These are phyloP conservation scores for Fusarium musae DNA, from an alignment of 2,329 filamentous ascomycete genomes.

Conservation along the genomic window DNA sequence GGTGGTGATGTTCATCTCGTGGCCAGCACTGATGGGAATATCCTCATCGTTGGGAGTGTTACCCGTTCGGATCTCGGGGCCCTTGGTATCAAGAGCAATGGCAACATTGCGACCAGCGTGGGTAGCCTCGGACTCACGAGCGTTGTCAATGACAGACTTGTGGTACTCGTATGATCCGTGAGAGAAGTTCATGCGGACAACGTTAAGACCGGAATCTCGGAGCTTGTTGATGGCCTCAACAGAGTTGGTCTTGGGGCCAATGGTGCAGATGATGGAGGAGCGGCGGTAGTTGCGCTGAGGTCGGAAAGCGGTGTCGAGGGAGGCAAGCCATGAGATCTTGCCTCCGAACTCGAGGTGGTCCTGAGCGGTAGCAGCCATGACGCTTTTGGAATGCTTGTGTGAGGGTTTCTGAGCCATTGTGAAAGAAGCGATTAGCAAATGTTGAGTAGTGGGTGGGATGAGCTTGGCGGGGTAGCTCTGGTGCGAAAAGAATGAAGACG, in stretches of 20 bases:
- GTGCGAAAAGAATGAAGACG: slow-evolving; percentile 22
- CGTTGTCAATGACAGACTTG: slow-evolving; percentile 97
- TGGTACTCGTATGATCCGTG: slow-evolving; percentile 87
- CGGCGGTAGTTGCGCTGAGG: slow-evolving; percentile 92
- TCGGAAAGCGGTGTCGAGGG: slow-evolving; percentile 87
- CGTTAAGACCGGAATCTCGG: slow-evolving; percentile 90
- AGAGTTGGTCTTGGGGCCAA: slow-evolving; percentile 99
- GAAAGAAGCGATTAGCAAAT: slow-evolving; percentile 37
- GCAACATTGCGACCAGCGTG: slow-evolving; percentile 88
- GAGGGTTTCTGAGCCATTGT: slow-evolving; percentile 49
- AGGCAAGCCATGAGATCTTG: slow-evolving; percentile 72
- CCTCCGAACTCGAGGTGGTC: slow-evolving; percentile 86
- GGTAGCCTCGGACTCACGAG: slow-evolving; percentile 83
- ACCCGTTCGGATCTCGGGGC: slow-evolving; percentile 70
- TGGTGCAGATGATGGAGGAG: slow-evolving; percentile 98
- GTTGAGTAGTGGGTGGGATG: slow-evolving; percentile 8
- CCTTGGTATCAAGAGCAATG: slow-evolving; percentile 86
- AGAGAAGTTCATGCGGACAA: slow-evolving; percentile 99
- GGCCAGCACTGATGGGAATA: slow-evolving; percentile 84
- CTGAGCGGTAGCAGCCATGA: slow-evolving; percentile 74
- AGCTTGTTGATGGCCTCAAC: slow-evolving; percentile 96
- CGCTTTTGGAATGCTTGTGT: slow-evolving; percentile 51
- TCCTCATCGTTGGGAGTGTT: slow-evolving; percentile 87
- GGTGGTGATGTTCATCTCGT: slow-evolving; percentile 94
- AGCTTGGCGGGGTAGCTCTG: slow-evolving; percentile 39